Conservation (phyloP, 345 rosid species). For the Citrus unshiu region DNA sequence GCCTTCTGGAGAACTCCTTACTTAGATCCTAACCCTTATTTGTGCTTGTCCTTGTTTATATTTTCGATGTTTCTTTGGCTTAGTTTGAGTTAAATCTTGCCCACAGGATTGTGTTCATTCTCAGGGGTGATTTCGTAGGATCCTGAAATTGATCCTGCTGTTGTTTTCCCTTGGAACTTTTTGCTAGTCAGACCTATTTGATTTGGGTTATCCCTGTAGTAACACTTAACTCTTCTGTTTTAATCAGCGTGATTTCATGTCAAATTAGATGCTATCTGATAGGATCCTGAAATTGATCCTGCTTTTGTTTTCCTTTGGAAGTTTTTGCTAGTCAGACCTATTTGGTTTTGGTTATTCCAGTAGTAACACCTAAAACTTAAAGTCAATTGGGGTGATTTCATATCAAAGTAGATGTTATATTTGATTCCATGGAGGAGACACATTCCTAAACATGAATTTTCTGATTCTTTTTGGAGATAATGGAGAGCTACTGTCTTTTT, state of each 20-base stretch:
- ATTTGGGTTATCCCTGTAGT: not conserved
- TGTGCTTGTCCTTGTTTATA: not conserved
- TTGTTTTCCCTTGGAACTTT: not conserved
- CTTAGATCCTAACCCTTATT: not conserved
- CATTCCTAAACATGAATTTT: not conserved
- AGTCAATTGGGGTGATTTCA: not conserved
- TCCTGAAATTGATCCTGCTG: not conserved
- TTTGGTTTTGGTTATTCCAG: not conserved
- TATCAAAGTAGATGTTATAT: not conserved
- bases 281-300: not conserved
- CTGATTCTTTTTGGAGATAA: not conserved
- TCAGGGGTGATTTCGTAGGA: not conserved
- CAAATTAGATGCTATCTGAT: not conserved
- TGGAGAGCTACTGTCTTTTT: not conserved
- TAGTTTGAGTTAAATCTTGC: not conserved
- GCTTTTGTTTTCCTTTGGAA: not conserved
- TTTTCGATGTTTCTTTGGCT: not conserved
- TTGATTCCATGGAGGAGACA: not conserved
- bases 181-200: not conserved
- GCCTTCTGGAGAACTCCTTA: not conserved
- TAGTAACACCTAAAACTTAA: not conserved
- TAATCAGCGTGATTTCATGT: not conserved
- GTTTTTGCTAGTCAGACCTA: not conserved
- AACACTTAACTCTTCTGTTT: not conserved
- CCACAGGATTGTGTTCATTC: not conserved